Percentiles rank a stretch among this genome's conserved stretches.
phyloP scores from a whole-genome alignment of 2,329 filamentous ascomycete species.

The Ceratocystis cubensis region DNA sequence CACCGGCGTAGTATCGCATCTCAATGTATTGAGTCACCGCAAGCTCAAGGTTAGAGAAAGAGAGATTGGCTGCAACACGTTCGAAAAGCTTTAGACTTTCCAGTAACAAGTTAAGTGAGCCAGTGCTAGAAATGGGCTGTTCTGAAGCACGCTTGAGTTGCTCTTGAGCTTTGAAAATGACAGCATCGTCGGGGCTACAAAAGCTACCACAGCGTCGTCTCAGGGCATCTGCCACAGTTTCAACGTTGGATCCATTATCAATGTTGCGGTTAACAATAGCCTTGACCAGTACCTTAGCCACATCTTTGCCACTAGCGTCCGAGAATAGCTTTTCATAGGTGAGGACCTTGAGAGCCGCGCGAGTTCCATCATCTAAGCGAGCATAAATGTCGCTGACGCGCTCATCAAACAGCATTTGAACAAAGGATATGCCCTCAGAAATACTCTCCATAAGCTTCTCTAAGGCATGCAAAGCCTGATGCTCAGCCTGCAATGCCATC shows the following conservation, averaged over 20 bases:
- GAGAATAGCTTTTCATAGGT: constrained; percentile 86
- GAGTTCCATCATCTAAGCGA: constrained; percentile 57
- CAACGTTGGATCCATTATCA: constrained; percentile 89
- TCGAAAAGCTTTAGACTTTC: constrained; percentile 83
- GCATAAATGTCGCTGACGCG: constrained; percentile 76
- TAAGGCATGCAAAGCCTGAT: constrained; percentile 78
- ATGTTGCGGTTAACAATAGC: constrained; percentile 98
- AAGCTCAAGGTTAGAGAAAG: constrained; percentile 63
- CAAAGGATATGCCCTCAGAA: constrained; percentile 92
- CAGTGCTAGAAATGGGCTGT: constrained; percentile 59
- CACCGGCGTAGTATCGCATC: constrained; percentile 84
- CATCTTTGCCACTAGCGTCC: constrained; percentile 62
- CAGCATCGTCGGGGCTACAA: constrained; percentile 91
- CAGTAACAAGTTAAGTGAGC: constrained; percentile 66
- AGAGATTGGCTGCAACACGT: constrained; percentile 72
- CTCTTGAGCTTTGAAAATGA: constrained; percentile 97
- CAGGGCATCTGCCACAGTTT: constrained; percentile 91
- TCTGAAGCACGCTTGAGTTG: constrained; percentile 81
- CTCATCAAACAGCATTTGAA: constrained; percentile 89
- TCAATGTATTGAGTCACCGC: constrained; percentile 68
- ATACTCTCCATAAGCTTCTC: constrained; percentile 79
- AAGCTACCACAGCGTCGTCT: constrained; percentile 88
- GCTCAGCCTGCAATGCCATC: constrained; percentile 81
- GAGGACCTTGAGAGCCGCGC: constrained; percentile 57
- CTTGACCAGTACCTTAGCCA: constrained; percentile 90